phyloP scores from a whole-genome alignment of 345 rosid genomes.

The Nephelium lappaceum region DNA sequence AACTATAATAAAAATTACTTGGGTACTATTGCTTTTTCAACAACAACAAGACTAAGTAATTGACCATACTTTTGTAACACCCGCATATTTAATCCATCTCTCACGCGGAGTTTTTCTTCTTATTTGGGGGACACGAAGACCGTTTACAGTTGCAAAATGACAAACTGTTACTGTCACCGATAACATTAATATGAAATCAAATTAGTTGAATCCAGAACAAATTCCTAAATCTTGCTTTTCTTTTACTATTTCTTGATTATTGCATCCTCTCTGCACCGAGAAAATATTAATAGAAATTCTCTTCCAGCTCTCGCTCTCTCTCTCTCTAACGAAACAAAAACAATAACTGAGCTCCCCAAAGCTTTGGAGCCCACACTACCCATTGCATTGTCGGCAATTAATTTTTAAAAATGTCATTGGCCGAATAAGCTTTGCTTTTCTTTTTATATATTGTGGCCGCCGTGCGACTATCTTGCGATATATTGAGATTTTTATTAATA shows the following conservation, averaged over 20 bases:
- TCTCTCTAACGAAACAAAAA: constrained; percentile 1
- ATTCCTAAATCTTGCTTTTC: background rate
- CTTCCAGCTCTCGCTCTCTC: background rate
- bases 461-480: background rate
- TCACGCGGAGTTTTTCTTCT: constrained; percentile 11
- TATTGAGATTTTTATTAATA: background rate
- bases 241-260: background rate
- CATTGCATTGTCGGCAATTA: constrained; percentile 16
- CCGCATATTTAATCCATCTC: background rate
- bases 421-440: background rate
- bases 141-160: background rate
- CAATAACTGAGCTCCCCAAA: background rate
- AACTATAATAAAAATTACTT: background rate
- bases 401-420: background rate
- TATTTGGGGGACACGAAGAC: constrained; percentile 9
- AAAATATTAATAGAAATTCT: background rate
- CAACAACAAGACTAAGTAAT: constrained; percentile 14
- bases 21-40: constrained; percentile 6
- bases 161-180: background rate
- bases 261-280: background rate
- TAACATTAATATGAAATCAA: background rate
- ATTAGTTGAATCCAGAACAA: background rate
- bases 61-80: background rate
- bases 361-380: constrained; percentile 20
- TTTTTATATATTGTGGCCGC: background rate